phyloP scores from a whole-genome alignment of 345 rosid genomes.

The Mercurialis annua region DNA sequence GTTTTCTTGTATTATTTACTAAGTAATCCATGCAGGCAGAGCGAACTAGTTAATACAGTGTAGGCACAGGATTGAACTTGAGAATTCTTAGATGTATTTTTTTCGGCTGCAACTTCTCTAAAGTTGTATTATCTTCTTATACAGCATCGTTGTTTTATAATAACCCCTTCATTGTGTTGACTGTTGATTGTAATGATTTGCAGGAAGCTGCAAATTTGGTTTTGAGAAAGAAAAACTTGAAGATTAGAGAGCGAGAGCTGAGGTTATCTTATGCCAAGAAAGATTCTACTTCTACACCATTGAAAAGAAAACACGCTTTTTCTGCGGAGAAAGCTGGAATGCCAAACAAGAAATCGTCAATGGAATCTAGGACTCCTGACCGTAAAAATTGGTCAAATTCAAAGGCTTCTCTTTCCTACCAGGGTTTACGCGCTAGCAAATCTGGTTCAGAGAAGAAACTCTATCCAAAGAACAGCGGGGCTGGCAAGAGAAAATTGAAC shows the following conservation, averaged over 20 bases:
- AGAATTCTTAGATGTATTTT: not conserved
- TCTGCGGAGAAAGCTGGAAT: slow-evolving; percentile 29
- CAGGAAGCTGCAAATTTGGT: slow-evolving; percentile 80
- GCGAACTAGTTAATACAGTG: too few species aligned
- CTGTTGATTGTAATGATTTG: not conserved
- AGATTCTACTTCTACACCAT: slow-evolving; percentile 57
- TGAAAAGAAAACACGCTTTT: slow-evolving; percentile 56
- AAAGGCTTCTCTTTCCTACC: slow-evolving; percentile 51
- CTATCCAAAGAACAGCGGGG: slow-evolving; percentile 31
- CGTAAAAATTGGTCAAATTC: slow-evolving; percentile 16
- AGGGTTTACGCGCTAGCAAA: slow-evolving; percentile 84
- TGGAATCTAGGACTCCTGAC: slow-evolving; percentile 41
- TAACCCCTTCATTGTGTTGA: too few species aligned
- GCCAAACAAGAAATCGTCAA: slow-evolving; percentile 44
- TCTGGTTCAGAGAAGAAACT: slow-evolving; percentile 52
- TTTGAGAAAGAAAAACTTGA: slow-evolving; percentile 55
- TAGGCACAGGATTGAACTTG: not conserved
- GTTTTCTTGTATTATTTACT: too few species aligned
- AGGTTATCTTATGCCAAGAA: slow-evolving; percentile 57
- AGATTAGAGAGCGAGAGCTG: slow-evolving; percentile 73
- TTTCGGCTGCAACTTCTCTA: not conserved
- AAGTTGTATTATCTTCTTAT: not conserved
- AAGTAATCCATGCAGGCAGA: too few species aligned
- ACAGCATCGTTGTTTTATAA: too few species aligned
- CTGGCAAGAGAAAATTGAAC: slow-evolving; percentile 36